Evolutionary conservation across 164 flowering plant genomes (phyloP), one percentile per base, ranked within the genome.

Genomic region (Liquidambar formosana): DNA sequence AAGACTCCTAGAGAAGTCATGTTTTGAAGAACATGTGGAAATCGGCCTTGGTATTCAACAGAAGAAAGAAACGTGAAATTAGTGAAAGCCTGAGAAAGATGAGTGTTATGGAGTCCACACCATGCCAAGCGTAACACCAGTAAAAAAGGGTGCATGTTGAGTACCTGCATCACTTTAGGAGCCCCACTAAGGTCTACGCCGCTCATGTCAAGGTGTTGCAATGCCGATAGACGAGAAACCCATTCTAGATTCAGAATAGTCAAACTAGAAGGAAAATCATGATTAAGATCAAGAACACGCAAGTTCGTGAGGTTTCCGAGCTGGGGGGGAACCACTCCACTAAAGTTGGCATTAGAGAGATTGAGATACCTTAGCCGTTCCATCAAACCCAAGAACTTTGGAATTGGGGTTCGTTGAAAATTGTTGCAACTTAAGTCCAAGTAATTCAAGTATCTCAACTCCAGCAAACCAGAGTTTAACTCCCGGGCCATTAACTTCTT

Each of bases 341-440:
- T 33, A 33, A 33, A 33, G 41, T 33, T 6, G 4, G 41, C 6
- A 6, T 57, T 26, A 44, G 73, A 64, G 54, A 63, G 63, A 45
- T 45, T 27, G 14, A 71, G 68, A 28, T 63, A 63, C 38, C 58
- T 19, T 25, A 64, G 41, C 5, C 13, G 28, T 41, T 38, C 45
- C 9, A 64, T 26, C 8, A 63, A 71, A 4, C 58, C 69, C 19
- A 64, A 10, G 15, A 57, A 71, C 5, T 48, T 6, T 1, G 73
- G 73, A 27, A 71, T 71, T 27, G 10, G 14, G 38, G 4, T 71
- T 5, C 57, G 47, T 12, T 8, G 14, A 21, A 63, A 71, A 27
- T 46, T 15, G 44, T 63, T 71, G 9, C 27, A 10, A 33, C 73
- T 71, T 21, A 71, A 41, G 48, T 71, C 73, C n/a, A 64, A 12